Base-by-base conservation (phyloP, 228 moss, liverwort and hornwort genomes). In the Sphagnum fallax region DNA sequence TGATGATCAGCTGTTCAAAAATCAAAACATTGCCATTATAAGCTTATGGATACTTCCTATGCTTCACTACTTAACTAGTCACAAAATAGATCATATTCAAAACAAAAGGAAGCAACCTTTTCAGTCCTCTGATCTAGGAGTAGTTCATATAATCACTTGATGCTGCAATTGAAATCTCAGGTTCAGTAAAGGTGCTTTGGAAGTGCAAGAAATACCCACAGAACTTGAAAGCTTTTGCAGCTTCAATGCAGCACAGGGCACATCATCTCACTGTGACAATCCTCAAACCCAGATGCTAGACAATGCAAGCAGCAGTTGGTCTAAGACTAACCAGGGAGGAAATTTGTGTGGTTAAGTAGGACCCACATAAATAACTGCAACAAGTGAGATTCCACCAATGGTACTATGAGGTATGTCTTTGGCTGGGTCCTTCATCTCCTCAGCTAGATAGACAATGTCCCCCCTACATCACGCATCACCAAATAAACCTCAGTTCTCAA, bases 351-450 rank as follows among this genome's bases (percentile, higher is more conserved):
- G 13, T 18, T n/a, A 15, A 71, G 76, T 72, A 70, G 61, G 58
- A 83, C 85, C 66, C 79, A 94, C 93, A 68, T 90, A 95, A 68
- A 83, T 81, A 49, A 72, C 52, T 72, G 87, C 77, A 64, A 95
- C 90, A 62, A 89, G 76, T 60, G 77, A 63, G 67, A 89, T 74
- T 66, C 82, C 75, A 63, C 75, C 77, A 52, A 85, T 60, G 68
- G 81, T 77, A 68, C 82, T 80, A 64, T 84, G 92, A 51, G 92
- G 90, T 65, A 95, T 73, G 71, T 92, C 84, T 75, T 76, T 83
- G 48, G 64, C 81, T 60, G 95, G 95, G 63, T 95, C 80, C 76
- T 90, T 92, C 78, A 95, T 60, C 74, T 95, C 95, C 79, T 95
- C 95, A 13, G 95, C 72, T 73, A 95, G 72, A 67, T 86, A 91